Conservation (phyloP, 1,284 basidiomycete species). For the Leccinum subspadiceum region DNA sequence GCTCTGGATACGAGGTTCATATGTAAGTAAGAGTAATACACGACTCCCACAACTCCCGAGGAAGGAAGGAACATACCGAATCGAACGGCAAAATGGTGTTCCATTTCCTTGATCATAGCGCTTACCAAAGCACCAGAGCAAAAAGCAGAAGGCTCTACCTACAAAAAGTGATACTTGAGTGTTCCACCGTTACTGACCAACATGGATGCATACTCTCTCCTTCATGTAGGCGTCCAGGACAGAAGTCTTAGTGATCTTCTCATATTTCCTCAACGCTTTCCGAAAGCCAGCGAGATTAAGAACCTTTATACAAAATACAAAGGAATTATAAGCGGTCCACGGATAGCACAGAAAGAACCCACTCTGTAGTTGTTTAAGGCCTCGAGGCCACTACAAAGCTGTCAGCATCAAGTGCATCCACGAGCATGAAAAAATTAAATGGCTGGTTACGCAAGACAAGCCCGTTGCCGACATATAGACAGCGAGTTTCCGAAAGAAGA, state of each 20-base stretch:
- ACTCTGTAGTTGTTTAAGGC: slow-evolving; percentile 86
- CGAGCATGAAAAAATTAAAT: neutral
- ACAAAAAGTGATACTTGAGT: neutral
- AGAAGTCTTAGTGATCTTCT: slow-evolving; percentile 76
- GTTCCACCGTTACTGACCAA: neutral
- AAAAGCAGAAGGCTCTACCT: slow-evolving; percentile 66
- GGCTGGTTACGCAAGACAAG: neutral
- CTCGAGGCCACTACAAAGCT: slow-evolving; percentile 60
- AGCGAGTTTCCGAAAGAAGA: neutral
- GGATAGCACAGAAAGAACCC: slow-evolving; percentile 23
- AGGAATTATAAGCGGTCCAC: slow-evolving; percentile 6
- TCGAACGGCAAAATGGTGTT: slow-evolving; percentile 66
- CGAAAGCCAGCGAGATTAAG: slow-evolving; percentile 89
- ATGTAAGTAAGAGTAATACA: neutral
- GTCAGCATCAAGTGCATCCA: slow-evolving; percentile 15
- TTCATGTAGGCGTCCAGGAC: slow-evolving; percentile 71
- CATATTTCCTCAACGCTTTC: slow-evolving; percentile 93
- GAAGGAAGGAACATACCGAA: slow-evolving; percentile 57
- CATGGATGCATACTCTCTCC: no score
- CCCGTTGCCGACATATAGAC: neutral
- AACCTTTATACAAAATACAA: slow-evolving; percentile 44
- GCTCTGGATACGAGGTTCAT: slow-evolving; percentile 46
- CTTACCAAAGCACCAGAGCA: slow-evolving; percentile 54
- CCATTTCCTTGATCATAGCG: slow-evolving; percentile 70
- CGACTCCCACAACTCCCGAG: neutral